Conservation (phyloP, 371 early-diverging fungal species). For the Mucor lusitanicus region DNA sequence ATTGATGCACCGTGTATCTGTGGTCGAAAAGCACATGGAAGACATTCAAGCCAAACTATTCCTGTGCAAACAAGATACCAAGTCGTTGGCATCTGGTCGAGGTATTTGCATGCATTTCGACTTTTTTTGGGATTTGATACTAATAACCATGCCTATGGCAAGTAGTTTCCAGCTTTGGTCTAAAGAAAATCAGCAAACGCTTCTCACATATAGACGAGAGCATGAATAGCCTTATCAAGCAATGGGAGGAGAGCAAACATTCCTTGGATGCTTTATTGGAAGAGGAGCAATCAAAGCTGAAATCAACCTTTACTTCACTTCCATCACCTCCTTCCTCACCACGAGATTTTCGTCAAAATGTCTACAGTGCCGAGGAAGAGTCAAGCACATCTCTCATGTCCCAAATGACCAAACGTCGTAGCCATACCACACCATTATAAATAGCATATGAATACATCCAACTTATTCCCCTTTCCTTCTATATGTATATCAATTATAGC, state of each 20-base stretch:
- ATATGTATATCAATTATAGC: not conserved
- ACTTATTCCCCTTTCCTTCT: not conserved
- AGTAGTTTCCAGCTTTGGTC: conserved; percentile 5
- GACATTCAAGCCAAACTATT: conserved; percentile 37
- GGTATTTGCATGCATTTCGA: conserved; percentile 15
- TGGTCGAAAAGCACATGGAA: conserved; percentile 38
- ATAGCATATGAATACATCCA: not conserved
- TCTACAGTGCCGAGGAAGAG: not conserved
- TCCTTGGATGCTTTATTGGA: conserved; percentile 13
- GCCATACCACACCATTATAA: not conserved
- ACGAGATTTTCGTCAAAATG: not conserved
- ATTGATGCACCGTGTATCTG: conserved; percentile 28
- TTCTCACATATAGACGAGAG: conserved; percentile 34
- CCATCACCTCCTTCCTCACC: conserved; percentile 48
- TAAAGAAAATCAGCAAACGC: conserved; percentile 30
- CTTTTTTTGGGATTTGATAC: too few species aligned
- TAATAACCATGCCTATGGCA: not conserved
- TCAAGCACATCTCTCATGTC: not conserved
- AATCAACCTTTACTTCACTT: conserved; percentile 4
- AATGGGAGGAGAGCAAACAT: conserved; percentile 41
- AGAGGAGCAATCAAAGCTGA: conserved; percentile 8
- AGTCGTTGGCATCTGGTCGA: conserved; percentile 19
- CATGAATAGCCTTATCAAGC: conserved; percentile 22
- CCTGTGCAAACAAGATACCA: conserved; percentile 42
- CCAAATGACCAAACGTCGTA: not conserved